These are phyloP conservation scores for Dictyostelium gargantuum DNA, from an alignment of 208 protist genomes.

Conservation along the genomic window DNA sequence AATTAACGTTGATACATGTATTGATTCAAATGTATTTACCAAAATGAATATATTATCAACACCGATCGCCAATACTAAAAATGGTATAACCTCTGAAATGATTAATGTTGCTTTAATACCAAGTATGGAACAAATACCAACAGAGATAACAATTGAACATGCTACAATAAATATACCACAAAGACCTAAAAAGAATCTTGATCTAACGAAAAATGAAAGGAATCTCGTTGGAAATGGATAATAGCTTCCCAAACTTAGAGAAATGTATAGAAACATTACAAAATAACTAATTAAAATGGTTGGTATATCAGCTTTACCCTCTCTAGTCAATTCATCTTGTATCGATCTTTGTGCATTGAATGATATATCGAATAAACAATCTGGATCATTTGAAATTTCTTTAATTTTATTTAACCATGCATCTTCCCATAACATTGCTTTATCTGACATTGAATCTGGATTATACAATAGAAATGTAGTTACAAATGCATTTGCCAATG, in stretches of 20 bases:
- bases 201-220: neutral
- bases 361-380: neutral
- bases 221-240: conserved; percentile 67
- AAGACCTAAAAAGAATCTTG: neutral
- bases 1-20: neutral
- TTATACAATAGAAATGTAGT: conserved; percentile 2
- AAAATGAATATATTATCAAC: conserved; percentile 90
- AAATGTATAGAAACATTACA: conserved; percentile 83
- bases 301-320: conserved; percentile 72
- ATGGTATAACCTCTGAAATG: conserved; percentile 87
- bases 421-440: neutral
- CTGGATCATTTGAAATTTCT: neutral
- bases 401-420: neutral
- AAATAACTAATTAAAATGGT: conserved; percentile 73
- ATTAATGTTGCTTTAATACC: conserved; percentile 79
- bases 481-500: neutral
- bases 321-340: conserved; percentile 78
- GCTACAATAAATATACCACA: conserved; percentile 12
- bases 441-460: neutral
- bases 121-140: neutral
- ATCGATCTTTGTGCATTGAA: conserved; percentile 71
- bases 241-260: conserved; percentile 77
- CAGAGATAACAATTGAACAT: neutral
- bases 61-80: conserved; percentile 86
- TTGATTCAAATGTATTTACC: conserved; percentile 77